phyloP scores from a whole-genome alignment of 2,329 filamentous ascomycete genomes.

The Colletotrichum sp. region DNA sequence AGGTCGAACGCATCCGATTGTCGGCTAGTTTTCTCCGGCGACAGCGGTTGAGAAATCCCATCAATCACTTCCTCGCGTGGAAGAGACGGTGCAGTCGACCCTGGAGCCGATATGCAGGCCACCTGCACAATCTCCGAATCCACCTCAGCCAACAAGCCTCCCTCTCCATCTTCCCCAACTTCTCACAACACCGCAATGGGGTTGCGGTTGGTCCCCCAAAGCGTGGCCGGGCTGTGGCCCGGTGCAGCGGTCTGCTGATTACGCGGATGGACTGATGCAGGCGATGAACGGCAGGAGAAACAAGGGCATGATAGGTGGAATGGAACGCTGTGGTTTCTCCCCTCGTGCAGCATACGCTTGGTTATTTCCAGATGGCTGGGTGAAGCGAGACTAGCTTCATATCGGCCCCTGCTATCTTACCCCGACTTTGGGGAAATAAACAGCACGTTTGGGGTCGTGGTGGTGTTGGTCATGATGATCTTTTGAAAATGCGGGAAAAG shows the following conservation, averaged over 20 bases:
- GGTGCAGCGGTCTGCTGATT: neutral
- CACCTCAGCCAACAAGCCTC: neutral
- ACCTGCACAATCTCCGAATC: conserved; percentile 16
- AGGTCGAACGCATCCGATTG: neutral
- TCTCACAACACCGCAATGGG: neutral
- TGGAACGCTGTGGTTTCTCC: conserved; percentile 1
- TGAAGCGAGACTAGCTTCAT: conserved; percentile 6
- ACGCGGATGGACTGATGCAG: neutral
- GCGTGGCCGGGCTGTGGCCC: neutral
- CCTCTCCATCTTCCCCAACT: conserved; percentile 5
- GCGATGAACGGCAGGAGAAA: neutral
- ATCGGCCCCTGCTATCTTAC: neutral
- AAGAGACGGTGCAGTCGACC: neutral
- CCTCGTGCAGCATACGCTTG: neutral
- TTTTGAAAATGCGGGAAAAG: neutral
- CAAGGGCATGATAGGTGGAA: conserved; percentile 14
- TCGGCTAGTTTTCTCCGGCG: conserved; percentile 11
- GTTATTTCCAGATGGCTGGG: conserved; percentile 11
- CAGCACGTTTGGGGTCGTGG: neutral
- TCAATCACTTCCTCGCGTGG: conserved; percentile 2
- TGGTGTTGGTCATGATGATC: neutral
- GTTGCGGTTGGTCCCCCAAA: neutral
- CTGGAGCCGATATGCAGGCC: conserved; percentile 2
- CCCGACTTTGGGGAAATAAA: neutral
- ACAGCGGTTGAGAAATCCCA: conserved; percentile 6